These are phyloP conservation scores for Candida yuanshanica DNA, from an alignment of 805 yeast species.

Conservation along the genomic window DNA sequence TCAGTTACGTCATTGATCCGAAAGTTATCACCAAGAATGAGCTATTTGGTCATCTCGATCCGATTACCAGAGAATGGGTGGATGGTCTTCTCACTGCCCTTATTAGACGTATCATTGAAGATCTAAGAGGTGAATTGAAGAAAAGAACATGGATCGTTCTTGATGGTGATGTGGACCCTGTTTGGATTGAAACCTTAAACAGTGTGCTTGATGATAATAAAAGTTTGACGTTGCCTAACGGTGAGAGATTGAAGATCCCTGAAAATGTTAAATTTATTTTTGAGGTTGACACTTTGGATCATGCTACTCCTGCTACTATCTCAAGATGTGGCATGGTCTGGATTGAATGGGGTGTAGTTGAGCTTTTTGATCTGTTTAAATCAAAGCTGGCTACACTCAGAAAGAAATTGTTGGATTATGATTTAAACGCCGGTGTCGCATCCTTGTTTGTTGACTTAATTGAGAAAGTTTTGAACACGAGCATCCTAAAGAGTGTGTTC, in stretches of 20 bases:
- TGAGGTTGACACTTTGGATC: constrained; percentile 61
- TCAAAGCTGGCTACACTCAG: constrained; percentile 14
- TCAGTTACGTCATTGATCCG: constrained; percentile 56
- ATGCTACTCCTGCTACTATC: constrained; percentile 86
- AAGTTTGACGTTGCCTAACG: constrained; percentile 77
- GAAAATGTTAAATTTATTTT: constrained; percentile 59
- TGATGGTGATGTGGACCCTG: constrained; percentile 92
- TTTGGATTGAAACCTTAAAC: constrained; percentile 87
- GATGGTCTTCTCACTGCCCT: constrained; percentile 79
- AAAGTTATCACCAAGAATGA: constrained; percentile 63
- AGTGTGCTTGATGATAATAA: constrained; percentile 88
- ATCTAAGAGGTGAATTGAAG: constrained; percentile 51
- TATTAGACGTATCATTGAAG: constrained; percentile 50
- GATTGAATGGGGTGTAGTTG: constrained; percentile 39
- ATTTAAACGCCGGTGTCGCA: not conserved
- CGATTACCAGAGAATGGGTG: constrained; percentile 82
- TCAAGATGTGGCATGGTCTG: constrained; percentile 90
- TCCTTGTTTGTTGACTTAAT: not conserved
- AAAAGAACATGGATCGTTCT: constrained; percentile 72
- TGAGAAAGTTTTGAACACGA: not conserved
- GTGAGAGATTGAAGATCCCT: constrained; percentile 74
- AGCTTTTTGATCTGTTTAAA: constrained; percentile 16
- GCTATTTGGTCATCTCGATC: constrained; percentile 67
- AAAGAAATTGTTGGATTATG: not conserved
- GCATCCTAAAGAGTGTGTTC: not conserved